Base-by-base conservation (phyloP, 805 yeast species). In the Hanseniaspora taiwanica region DNA sequence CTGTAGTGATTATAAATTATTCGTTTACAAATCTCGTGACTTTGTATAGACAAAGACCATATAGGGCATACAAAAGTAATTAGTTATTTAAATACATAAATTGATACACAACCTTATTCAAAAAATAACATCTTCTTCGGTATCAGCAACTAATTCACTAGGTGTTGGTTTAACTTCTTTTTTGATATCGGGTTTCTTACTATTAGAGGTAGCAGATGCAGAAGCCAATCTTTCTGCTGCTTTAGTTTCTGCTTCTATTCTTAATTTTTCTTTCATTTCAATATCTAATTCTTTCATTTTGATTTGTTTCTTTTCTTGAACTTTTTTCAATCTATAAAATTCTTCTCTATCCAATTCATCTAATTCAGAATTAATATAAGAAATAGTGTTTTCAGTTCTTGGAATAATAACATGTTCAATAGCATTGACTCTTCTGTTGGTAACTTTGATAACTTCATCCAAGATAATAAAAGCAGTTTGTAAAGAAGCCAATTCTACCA, bases 321-420 rank as follows among this genome's bases (percentile, higher is more conserved):
- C 96, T 63, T 89, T 89, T 69, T 91, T 91, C 66, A 89, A 74
- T 54, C 98, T 72, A 66, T 87, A 91, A 58, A 89, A 89, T 64
- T 89, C 98, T 65, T 89, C 98, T 72, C 98, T 81, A 60, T 91
- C 97, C 60, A 91, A 72, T 65, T 89, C 98, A 63, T 91, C 98
- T 57, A 89, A 73, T 63, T 89, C 98, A 25, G 95, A 82, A 62
- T 86, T 87, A 68, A 89, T 89, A 64, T 89, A 76, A 40, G 71
- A 66, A 54, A 89, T 89, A 21, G 98, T 89, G 64, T 89, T 89
- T 62, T 91, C 96, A 2, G 97, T 91, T 64, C 97, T 76, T 50
- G 98, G 98, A 45, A 89, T 89, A 53, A 89, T 87, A 36, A 89
- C 97, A 56, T 89, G 97, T 66, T 89, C 98, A 62, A 89, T 89